Base-by-base conservation (phyloP, 2,329 filamentous ascomycete genomes). In the Pseudopithomyces maydicus region DNA sequence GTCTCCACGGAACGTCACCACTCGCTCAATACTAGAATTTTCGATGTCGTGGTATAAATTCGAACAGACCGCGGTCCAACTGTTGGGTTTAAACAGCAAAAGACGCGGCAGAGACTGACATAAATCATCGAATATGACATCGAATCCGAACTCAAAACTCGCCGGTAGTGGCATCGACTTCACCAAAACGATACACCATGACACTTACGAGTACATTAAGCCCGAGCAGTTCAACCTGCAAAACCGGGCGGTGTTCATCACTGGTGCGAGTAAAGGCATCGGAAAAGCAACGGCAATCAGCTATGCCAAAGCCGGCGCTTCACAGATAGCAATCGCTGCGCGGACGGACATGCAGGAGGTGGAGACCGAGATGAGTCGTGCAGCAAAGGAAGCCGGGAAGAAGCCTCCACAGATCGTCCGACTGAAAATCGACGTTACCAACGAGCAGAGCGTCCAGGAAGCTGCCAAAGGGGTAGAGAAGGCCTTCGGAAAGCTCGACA, bases 251-350 rank as follows among this genome's bases (percentile, higher is more conserved):
- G 74, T 83, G 43, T 77, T 88, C 56, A 80, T 88, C 50, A 84
- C 80, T 0, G 85, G 85, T 7, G 84, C 80, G 0, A 83, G 81
- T 2, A 81, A 79, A 42, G 84, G 84, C 2, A 79, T 86, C 32
- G 85, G 85, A 6, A 75, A 74, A 2, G 78, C 80, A 12, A 83
- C 80, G 2, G 84, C 84, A 0, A 65, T 83, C 19, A 80, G 82
- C 7, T 88, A 81, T 62, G 85, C 84, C n/a, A 74, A 74, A 61
- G 84, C 85, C 4, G 82, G 83, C 4, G 81, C 80, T 33, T 77
- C 79, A 0, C 69, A 73, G 29, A 84, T 89, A 55, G 81, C 80
- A n/a, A 74, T 88, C 23, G 80, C 75, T 6, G 84, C 84, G 0
- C 81, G 85, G 20, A 82, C 80, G 10, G 44, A 46, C 15, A 46